Evolutionary conservation across 192 early-diverging fungal species (phyloP).

Genomic region (Coemansia sp.): DNA sequence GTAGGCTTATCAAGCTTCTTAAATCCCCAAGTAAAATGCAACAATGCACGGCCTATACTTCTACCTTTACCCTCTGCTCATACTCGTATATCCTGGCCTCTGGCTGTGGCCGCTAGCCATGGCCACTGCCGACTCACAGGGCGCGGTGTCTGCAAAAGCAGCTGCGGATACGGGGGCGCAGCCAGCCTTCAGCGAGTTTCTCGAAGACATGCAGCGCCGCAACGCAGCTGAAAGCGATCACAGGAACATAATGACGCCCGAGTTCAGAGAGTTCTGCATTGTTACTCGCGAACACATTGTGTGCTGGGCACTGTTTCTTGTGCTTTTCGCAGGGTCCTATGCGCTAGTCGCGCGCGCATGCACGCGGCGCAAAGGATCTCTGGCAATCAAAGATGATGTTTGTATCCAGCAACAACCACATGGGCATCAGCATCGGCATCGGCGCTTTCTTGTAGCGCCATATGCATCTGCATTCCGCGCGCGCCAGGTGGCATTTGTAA

Average conservation of each 20-base stretch:
- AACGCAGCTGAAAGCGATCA: conserved; percentile 49
- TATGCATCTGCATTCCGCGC: conserved; percentile 39
- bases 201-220: conserved; percentile 46
- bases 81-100: neutral
- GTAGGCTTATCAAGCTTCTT: no score
- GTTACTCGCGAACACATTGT: conserved; percentile 42
- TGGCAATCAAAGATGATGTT: neutral
- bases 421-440: neutral
- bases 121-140: neutral
- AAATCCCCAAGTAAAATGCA: conserved; percentile 8
- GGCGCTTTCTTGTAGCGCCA: conserved; percentile 25
- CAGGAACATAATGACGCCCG: conserved; percentile 51
- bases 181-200: conserved; percentile 16
- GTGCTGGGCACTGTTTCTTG: conserved; percentile 30
- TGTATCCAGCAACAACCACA: neutral
- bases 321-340: conserved; percentile 36
- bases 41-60: conserved; percentile 6
- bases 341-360: conserved; percentile 29
- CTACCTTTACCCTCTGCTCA: neutral
- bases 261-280: conserved; percentile 44
- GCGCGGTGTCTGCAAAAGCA: neutral
- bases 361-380: neutral
- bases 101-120: conserved; percentile 3
- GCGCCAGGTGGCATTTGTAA: conserved; percentile 36
- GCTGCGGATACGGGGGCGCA: neutral